A percentile compares a stretch with the other conserved stretches of the same genome.
Conservation (phyloP, 2,329 filamentous ascomycete species). For the Paraphaeosphaeria minitans region DNA sequence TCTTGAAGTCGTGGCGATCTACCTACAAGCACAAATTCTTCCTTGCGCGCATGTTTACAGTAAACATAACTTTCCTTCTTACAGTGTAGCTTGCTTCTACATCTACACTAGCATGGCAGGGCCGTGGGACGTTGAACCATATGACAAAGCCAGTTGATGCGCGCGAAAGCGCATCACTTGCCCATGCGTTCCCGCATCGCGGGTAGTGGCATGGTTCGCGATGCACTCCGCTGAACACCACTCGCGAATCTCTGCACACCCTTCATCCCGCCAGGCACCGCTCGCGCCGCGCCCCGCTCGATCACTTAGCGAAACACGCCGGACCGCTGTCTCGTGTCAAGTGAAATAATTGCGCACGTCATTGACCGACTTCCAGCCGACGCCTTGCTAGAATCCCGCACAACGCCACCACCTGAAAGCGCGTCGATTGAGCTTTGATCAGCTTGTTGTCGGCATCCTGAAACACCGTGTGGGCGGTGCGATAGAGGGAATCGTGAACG, state of each 20-base stretch:
- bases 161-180: constrained; percentile 12
- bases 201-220: background rate
- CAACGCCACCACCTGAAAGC: background rate
- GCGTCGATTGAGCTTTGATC: background rate
- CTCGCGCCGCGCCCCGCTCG: background rate
- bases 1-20: background rate
- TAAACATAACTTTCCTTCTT: background rate
- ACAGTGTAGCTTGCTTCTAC: background rate
- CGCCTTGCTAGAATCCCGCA: background rate
- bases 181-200: constrained; percentile 11
- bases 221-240: background rate
- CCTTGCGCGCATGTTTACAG: background rate
- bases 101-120: background rate
- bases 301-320: background rate
- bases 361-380: background rate
- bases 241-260: background rate
- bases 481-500: background rate
- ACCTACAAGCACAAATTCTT: background rate
- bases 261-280: background rate
- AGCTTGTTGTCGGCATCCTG: background rate
- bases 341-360: background rate
- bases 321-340: background rate
- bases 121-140: background rate
- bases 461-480: background rate
- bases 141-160: background rate